Evolutionary conservation across 1,284 basidiomycete species (phyloP), one percentile per base, ranked within the genome.

Genomic region (Heliocybe sulcata): DNA sequence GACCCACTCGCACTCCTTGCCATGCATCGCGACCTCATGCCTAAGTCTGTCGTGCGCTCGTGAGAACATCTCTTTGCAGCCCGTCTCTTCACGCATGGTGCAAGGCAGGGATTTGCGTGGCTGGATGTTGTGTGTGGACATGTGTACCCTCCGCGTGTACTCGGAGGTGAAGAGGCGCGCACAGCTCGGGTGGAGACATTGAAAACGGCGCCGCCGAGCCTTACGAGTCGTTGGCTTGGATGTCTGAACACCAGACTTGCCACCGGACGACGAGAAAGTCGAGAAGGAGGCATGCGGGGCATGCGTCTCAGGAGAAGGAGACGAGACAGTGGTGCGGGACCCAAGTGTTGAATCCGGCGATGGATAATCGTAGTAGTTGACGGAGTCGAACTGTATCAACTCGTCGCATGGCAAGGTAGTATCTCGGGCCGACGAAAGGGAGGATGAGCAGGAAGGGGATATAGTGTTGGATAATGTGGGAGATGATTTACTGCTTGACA

Each of bases 1-100:
- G 23, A 49, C 47, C 47, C 47, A 49, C n/a, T 49, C 47, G 23
- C 47, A 49, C 27, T 49, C 47, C 47, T 49, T 49, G 23, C 47
- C 47, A n/a, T 49, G 47, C 47, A 26, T 25, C 3, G 27, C 47
- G 23, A 49, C 47, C 27, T 49, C 47, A 20, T 49, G 47, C 3
- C 47, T 8, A 16, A 49, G 47, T 26, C 22, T 8, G 22, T 49
- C 47, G 20, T 49, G 47, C 6, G 23, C 23, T 49, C 47, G 47
- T 3, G 47, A 49, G 20, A 49, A 49, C 22, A 29, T 49, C 20
- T 49, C 47, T 6, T 3, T 49, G 23, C 47, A 49, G 8, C 38
- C 38, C 12, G 38, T 42, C 38, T 42, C 8, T 20, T 42, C 38
- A 16, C 38, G 38, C 38, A 42, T 42, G 16, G 38, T 42, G 38